Evolutionary conservation across 176 grass and related monocot species (phyloP), one percentile per base, ranked within the genome.

Genomic region (Elaeis guineensis): DNA sequence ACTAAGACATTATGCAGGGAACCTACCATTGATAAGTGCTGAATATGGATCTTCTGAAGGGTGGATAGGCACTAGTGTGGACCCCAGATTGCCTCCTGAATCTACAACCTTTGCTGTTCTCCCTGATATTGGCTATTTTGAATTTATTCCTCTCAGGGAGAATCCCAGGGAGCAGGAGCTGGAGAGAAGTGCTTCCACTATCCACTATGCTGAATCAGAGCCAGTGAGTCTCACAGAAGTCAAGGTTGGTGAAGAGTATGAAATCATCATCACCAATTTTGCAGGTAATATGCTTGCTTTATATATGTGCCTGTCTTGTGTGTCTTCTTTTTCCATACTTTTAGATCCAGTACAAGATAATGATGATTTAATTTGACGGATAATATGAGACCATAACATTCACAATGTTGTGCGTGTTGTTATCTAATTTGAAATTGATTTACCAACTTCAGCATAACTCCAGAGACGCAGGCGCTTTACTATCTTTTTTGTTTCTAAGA

Each of bases 11-110:
- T 95, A 95, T 71, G 91, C 91, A 2, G 91, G 83, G 0, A 58
- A 30, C 3, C 59, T 95, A 64, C 90, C 90, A 2, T 75, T 95
- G 56, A 59, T 95, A 28, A 84, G 86, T 67, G 79, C 90, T 0
- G 91, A 95, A 59, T 95, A 95, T 57, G 91, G 91, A 19, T 67
- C 91, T 14, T 90, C 91, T 0, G 91, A 95, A 55, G 90, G 90
- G 0, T 95, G 90, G 90, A 63, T 95, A 24, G 90, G 82, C 21
- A 72, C 77, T 17, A 95, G 81, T 68, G 74, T 87, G 3, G 80
- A 95, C 56, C 91, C 91, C 0, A 70, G 20, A 18, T 26, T 67
- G 59, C 83, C 77, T 5, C 91, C 86, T 19, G 86, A 95, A 69
- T 21, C n/a, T 3, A 77, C 54, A 52, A 87, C 80, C 0, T 95